Evolutionary conservation across 345 rosid species (phyloP).

Genomic region (Abelmoschus esculentus): DNA sequence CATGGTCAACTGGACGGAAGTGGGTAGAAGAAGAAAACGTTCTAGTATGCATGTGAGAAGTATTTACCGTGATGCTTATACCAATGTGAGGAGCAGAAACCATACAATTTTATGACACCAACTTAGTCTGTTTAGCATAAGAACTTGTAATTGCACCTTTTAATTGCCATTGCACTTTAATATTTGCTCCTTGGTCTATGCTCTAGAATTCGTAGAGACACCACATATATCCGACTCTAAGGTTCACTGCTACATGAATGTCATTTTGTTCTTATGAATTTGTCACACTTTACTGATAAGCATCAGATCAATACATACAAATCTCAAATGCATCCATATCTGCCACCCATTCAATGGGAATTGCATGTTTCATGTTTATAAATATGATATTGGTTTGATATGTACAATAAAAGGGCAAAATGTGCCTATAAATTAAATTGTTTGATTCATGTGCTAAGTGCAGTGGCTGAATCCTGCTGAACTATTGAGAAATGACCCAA

Average conservation of each 20-base stretch:
- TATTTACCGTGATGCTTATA: not conserved
- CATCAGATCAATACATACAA: not conserved
- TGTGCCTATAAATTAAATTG: not conserved
- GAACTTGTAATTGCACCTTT: too few relatives aligned
- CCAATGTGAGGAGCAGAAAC: not conserved
- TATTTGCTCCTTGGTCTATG: not conserved
- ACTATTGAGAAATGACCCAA: not conserved
- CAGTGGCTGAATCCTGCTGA: not conserved
- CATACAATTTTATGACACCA: not conserved
- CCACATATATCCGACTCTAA: not conserved
- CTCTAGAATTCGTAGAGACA: not conserved
- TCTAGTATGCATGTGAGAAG: too few relatives aligned
- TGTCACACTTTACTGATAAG: not conserved
- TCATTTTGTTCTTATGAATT: not conserved
- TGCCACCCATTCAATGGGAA: not conserved
- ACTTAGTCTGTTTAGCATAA: not conserved
- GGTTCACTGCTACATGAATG: not conserved
- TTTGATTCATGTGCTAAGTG: not conserved
- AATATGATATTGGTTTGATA: not conserved
- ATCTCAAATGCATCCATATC: constrained; percentile 1
- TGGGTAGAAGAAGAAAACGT: constrained; percentile 11
- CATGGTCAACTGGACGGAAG: constrained; percentile 76
- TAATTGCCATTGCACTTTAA: too few relatives aligned
- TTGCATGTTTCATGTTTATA: not conserved
- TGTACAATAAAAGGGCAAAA: not conserved